These are phyloP conservation scores for Fusarium secorum DNA, from an alignment of 2,329 filamentous ascomycete species.

Conservation along the genomic window DNA sequence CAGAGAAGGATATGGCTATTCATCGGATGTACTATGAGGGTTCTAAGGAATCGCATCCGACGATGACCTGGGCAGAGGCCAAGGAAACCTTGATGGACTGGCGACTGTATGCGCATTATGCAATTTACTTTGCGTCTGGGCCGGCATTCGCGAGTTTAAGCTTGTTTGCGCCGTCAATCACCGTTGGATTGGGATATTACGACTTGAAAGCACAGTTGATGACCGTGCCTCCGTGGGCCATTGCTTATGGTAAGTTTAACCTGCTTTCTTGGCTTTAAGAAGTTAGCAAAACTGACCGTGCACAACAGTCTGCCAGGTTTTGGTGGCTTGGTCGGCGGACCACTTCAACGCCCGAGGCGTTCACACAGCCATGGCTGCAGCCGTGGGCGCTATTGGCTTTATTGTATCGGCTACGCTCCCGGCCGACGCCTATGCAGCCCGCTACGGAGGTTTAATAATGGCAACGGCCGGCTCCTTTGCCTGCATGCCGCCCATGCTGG, in stretches of 20 bases:
- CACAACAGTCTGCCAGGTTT: slow-evolving; percentile 48
- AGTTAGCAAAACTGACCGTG: slow-evolving; percentile 1
- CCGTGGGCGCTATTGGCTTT: slow-evolving; percentile 59
- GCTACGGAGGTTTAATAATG: slow-evolving; percentile 76
- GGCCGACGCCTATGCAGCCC: slow-evolving; percentile 61
- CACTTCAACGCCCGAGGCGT: slow-evolving; percentile 62
- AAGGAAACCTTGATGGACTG: slow-evolving; percentile 72
- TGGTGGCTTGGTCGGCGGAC: slow-evolving; percentile 68
- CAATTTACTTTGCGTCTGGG: slow-evolving; percentile 60
- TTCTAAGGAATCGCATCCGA: slow-evolving; percentile 65
- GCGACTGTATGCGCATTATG: slow-evolving; percentile 72
- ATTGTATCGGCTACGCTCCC: slow-evolving; percentile 71
- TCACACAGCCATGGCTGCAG: slow-evolving; percentile 53
- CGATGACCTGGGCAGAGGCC: slow-evolving; percentile 72
- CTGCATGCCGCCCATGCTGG: slow-evolving; percentile 73
- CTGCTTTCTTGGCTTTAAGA: neutral
- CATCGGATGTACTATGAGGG: slow-evolving; percentile 56
- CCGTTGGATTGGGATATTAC: slow-evolving; percentile 58
- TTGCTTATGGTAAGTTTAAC: slow-evolving; percentile 58
- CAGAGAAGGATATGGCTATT: slow-evolving; percentile 65
- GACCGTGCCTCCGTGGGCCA: slow-evolving; percentile 71
- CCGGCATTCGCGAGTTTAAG: slow-evolving; percentile 67
- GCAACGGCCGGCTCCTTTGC: slow-evolving; percentile 72
- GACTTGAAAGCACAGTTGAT: slow-evolving; percentile 69
- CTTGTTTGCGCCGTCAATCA: slow-evolving; percentile 69